phyloP scores from a whole-genome alignment of 495 filamentous ascomycete species.

The Cercophora newfieldiana region DNA sequence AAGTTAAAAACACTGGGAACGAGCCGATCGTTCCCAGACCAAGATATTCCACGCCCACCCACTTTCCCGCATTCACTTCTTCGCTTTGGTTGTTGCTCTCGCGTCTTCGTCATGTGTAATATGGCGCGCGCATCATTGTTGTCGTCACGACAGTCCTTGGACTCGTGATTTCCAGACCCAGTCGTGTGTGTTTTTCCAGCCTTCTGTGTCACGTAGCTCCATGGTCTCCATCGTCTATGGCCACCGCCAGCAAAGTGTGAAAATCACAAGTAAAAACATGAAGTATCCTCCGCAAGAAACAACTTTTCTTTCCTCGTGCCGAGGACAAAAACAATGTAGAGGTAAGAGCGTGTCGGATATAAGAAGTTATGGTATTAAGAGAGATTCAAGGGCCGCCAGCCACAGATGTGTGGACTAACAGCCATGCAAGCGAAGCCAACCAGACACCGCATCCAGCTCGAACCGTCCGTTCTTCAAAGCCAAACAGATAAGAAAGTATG shows the following conservation, averaged over 20 bases:
- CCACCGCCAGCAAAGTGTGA: not conserved
- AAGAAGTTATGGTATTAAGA: slow-evolving; percentile 16
- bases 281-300: not conserved
- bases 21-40: not conserved
- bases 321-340: slow-evolving; percentile 9
- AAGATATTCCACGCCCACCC: not conserved
- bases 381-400: slow-evolving; percentile 16
- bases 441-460: slow-evolving; percentile 29
- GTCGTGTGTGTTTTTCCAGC: slow-evolving; percentile 4
- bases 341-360: not conserved
- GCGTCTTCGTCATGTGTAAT: not conserved
- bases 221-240: slow-evolving; percentile 4
- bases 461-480: slow-evolving; percentile 16
- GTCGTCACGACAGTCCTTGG: not conserved
- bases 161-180: slow-evolving; percentile 9
- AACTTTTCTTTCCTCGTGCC: slow-evolving; percentile 7
- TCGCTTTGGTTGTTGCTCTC: not conserved
- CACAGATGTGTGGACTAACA: slow-evolving; percentile 16
- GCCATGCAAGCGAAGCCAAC: slow-evolving; percentile 32
- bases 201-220: slow-evolving; percentile 6
- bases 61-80: not conserved
- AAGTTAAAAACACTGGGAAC: not conserved
- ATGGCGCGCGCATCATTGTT: not conserved
- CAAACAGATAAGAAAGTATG: slow-evolving; percentile 15
- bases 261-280: not conserved